Percentiles rank a stretch among this genome's conserved stretches.
These are phyloP conservation scores for Cystobasidium tubakii DNA, from an alignment of 768 basidiomycete species.

Conservation along the genomic window DNA sequence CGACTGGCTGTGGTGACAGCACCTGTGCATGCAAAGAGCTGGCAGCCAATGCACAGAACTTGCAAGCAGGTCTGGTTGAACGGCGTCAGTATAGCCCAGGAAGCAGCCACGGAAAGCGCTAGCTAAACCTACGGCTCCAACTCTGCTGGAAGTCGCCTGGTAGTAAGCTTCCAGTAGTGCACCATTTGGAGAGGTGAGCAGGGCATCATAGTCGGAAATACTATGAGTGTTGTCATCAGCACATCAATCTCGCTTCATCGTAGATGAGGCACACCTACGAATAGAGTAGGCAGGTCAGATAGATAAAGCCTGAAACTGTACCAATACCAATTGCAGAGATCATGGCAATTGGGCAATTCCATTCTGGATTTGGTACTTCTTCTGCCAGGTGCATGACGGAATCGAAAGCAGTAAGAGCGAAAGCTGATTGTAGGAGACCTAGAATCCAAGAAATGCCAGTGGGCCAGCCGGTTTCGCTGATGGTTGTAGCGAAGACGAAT, in stretches of 20 bases:
- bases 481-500: slow-evolving; percentile 42
- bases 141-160: slow-evolving; percentile 41
- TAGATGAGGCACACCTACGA: neutral
- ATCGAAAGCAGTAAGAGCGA: slow-evolving; percentile 38
- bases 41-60: slow-evolving; percentile 21
- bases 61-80: neutral
- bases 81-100: neutral
- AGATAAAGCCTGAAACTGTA: slow-evolving; percentile 37
- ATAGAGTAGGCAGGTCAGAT: slow-evolving; percentile 45
- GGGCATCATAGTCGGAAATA: slow-evolving; percentile 40
- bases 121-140: slow-evolving; percentile 19
- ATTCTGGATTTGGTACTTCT: slow-evolving; percentile 39
- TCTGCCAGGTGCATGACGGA: slow-evolving; percentile 33
- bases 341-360: slow-evolving; percentile 45
- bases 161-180: slow-evolving; percentile 41
- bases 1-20: slow-evolving; percentile 21
- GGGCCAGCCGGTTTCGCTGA: slow-evolving; percentile 45
- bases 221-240: neutral
- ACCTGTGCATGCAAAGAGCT: slow-evolving; percentile 26
- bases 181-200: slow-evolving; percentile 39
- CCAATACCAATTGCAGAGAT: slow-evolving; percentile 43
- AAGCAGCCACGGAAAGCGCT: neutral
- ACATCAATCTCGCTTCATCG: too few relatives aligned
- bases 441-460: slow-evolving; percentile 42
- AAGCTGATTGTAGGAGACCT: slow-evolving; percentile 43